These are phyloP conservation scores for Pythium folliculosum DNA, from an alignment of 352 stramenopile species.

Conservation along the genomic window DNA sequence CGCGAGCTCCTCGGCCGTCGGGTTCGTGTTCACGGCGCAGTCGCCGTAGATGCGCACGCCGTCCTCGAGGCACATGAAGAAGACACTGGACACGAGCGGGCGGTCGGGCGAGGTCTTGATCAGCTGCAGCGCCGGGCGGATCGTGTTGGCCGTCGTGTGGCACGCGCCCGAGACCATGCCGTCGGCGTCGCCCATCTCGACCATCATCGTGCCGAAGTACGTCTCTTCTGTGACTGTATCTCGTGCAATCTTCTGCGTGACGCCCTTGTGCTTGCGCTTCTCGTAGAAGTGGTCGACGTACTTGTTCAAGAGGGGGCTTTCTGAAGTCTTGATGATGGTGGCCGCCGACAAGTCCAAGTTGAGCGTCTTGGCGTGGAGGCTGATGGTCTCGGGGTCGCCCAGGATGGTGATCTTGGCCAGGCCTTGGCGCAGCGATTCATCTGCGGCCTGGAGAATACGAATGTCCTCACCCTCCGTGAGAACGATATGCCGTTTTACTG, in stretches of 20 bases:
- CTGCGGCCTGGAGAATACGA: conserved; percentile 76
- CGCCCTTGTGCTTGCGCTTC: conserved; percentile 85
- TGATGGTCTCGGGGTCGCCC: conserved; percentile 71
- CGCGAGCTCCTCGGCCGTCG: too few relatives aligned
- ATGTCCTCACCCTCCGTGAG: conserved; percentile 85
- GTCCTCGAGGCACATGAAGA: not conserved
- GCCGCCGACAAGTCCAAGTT: conserved; percentile 62
- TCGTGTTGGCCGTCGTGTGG: conserved; percentile 88
- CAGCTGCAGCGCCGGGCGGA: conserved; percentile 84
- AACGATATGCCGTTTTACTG: conserved; percentile 80
- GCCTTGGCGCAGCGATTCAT: conserved; percentile 64
- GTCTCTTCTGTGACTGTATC: conserved; percentile 72
- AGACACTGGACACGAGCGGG: conserved; percentile 33
- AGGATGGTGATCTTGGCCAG: conserved; percentile 81
- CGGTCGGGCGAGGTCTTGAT: conserved; percentile 80
- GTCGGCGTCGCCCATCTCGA: conserved; percentile 76
- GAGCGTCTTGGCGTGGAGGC: conserved; percentile 60
- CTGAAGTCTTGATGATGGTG: conserved; percentile 58
- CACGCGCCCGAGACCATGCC: conserved; percentile 85
- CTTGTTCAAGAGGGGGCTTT: conserved; percentile 50
- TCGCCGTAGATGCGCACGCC: too few relatives aligned
- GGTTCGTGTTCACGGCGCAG: too few relatives aligned
- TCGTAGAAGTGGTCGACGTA: conserved; percentile 69
- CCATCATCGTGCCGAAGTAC: conserved; percentile 88
- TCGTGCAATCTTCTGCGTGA: conserved; percentile 54